Evolutionary conservation across 306 rosid species (phyloP), one percentile per base, ranked within the genome.

Genomic region (Lotus japonicus): DNA sequence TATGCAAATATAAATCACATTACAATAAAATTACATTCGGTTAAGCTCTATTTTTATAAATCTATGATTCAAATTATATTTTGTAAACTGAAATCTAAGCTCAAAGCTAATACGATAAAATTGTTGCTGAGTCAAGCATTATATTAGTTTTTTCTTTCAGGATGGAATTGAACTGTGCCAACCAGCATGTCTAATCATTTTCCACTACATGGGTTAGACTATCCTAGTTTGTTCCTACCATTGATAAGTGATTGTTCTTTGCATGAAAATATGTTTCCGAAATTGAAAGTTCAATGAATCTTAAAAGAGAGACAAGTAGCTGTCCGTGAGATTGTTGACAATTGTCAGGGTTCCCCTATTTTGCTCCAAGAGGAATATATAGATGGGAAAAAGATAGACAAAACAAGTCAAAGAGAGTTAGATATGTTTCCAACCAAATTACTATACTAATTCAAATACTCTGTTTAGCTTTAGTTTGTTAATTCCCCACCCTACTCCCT

Each of bases 361-460:
- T 73, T 42, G 31, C 77, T 73, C 85, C 59, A 46, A 56, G 50
- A 68, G 50, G 62, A 63, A 77, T 76, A 31, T 31, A 7, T 5
- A 55, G 52, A 77, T 42, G 59, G 73, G 28, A 57, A 73, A 82
- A 77, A 77, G 85, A 72, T 68, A 58, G 68, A 77, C 82, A 73
- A 69, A 62, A 26, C 15, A 14, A 70, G 77, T 77, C 80, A 77
- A 77, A 28, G 55, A 35, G 61, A 74, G 83, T 77, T 77, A 59
- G 72, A 77, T 70, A 70, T 77, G 86, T 78, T 70, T 70, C 85
- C 80, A 81, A 60, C 71, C 58, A 57, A 21, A 31, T 46, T 23
- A n/a, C 2, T 21, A 6, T 42, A 43, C 68, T 9, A 63, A 11
- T 71, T 49, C 58, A 71, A 46, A 61, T 58, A 73, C 61, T 72